A percentile compares a stretch with the other conserved stretches of the same genome.
phyloP scores from a whole-genome alignment of 208 protist genomes.

The Jaenimonas drosophilae region DNA sequence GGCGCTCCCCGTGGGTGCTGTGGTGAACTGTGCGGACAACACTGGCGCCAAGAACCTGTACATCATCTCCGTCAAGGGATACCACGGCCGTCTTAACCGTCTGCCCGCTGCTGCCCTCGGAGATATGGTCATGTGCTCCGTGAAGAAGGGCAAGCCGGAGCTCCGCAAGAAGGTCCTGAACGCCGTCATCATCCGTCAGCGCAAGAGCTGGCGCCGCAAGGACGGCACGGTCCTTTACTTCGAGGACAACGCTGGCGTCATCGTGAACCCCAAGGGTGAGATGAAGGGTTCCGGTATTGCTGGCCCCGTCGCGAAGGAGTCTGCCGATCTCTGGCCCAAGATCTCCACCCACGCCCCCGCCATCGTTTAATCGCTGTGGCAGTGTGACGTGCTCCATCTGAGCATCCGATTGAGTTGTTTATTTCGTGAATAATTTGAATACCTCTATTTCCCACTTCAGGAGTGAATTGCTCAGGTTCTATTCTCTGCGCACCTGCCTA shows the following conservation, averaged over 20 bases:
- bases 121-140: constrained; percentile 96
- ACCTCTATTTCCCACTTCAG: background rate
- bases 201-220: constrained; percentile 94
- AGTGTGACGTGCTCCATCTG: constrained; percentile 10
- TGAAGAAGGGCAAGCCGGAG: constrained; percentile 99
- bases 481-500: background rate
- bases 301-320: constrained; percentile 98
- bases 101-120: constrained; percentile 93
- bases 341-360: constrained; percentile 86
- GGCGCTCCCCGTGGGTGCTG: constrained; percentile 93
- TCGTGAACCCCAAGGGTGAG: constrained; percentile 98
- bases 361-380: constrained; percentile 74
- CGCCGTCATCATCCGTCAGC: constrained; percentile 94
- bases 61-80: constrained; percentile 95
- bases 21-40: constrained; percentile 99
- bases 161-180: constrained; percentile 95
- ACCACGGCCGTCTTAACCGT: constrained; percentile 94
- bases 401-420: constrained; percentile 4
- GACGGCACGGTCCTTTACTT: constrained; percentile 97
- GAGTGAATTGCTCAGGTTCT: constrained; percentile 1
- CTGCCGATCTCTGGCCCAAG: constrained; percentile 97
- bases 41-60: constrained; percentile 98
- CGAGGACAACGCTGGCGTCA: constrained; percentile 98
- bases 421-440: background rate
- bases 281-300: constrained; percentile 98